Percentiles rank a stretch among this genome's conserved stretches.
Conservation (phyloP, 768 basidiomycete genomes). For the Pisolithus albus region DNA sequence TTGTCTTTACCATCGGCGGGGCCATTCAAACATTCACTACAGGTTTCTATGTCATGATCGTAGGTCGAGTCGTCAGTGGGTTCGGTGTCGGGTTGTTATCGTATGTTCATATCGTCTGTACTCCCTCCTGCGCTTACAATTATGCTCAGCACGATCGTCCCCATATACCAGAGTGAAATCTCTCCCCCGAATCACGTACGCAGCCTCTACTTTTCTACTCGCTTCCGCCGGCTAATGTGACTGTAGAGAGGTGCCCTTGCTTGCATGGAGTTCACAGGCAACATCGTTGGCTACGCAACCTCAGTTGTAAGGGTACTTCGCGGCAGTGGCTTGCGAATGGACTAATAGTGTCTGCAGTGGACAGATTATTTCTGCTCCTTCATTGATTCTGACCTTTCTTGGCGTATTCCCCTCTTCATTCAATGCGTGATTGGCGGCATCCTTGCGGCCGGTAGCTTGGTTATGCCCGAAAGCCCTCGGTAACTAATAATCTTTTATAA, state of each 20-base stretch:
- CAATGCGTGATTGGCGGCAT: slow-evolving; percentile 84
- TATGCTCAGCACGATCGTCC: slow-evolving; percentile 73
- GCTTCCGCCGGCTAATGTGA: neutral
- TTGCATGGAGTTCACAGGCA: slow-evolving; percentile 93
- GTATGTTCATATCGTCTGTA: slow-evolving; percentile 36
- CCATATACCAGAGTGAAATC: slow-evolving; percentile 93
- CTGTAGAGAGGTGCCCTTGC: slow-evolving; percentile 80
- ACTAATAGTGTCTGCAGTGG: slow-evolving; percentile 49
- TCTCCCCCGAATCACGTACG: slow-evolving; percentile 85
- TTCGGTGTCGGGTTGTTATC: slow-evolving; percentile 88
- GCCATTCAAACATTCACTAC: slow-evolving; percentile 76
- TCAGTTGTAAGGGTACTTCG: slow-evolving; percentile 61
- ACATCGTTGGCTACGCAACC: slow-evolving; percentile 83
- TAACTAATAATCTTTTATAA: slow-evolving; percentile 22
- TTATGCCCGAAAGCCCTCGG: slow-evolving; percentile 90
- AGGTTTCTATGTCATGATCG: slow-evolving; percentile 74
- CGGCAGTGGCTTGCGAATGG: neutral
- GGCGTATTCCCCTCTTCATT: slow-evolving; percentile 84
- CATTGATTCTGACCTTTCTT: slow-evolving; percentile 78
- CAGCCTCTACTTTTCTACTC: neutral
- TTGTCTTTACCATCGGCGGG: slow-evolving; percentile 82
- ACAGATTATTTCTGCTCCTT: slow-evolving; percentile 91
- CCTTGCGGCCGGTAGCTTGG: slow-evolving; percentile 68
- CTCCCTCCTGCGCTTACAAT: slow-evolving; percentile 3
- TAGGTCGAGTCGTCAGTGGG: slow-evolving; percentile 78